phyloP scores from a whole-genome alignment of 805 yeast genomes.

The Wickerhamomyces strasburgensis region DNA sequence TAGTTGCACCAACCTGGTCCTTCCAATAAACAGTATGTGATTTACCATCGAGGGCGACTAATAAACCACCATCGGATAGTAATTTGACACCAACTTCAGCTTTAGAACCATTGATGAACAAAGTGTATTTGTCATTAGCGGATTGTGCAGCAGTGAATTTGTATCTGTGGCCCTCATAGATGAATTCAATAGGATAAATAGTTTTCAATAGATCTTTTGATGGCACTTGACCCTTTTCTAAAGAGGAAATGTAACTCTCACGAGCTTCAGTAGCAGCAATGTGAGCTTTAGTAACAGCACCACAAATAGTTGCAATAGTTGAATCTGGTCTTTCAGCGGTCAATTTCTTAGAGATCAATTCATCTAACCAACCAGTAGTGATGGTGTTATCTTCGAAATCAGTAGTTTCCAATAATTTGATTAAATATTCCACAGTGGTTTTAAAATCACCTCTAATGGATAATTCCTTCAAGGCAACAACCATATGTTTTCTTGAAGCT shows the following conservation, averaged over 20 bases:
- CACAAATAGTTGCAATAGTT: constrained; percentile 86
- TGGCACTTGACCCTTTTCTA: constrained; percentile 95
- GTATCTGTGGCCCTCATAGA: constrained; percentile 89
- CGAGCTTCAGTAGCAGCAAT: constrained; percentile 67
- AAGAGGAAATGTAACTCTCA: constrained; percentile 63
- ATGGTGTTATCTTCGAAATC: constrained; percentile 95
- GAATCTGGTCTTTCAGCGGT: constrained; percentile 98
- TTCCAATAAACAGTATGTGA: constrained; percentile 97
- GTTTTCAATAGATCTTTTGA: constrained; percentile 76
- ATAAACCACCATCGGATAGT: constrained; percentile 92
- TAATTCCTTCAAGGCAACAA: constrained; percentile 93
- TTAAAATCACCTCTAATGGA: constrained; percentile 98
- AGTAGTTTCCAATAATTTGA: constrained; percentile 91
- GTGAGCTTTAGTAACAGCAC: constrained; percentile 96
- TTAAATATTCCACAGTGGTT: constrained; percentile 95
- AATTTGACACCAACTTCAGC: constrained; percentile 81
- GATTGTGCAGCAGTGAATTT: constrained; percentile 95
- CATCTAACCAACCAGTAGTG: constrained; percentile 99
- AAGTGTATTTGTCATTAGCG: constrained; percentile 75
- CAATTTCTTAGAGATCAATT: constrained; percentile 84
- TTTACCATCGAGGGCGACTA: constrained; percentile 83
- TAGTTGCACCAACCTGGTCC: constrained; percentile 93
- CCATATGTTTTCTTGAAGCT: constrained; percentile 98
- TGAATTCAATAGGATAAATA: constrained; percentile 88
- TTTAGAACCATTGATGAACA: constrained; percentile 91